Evolutionary conservation across 2,329 filamentous ascomycete species (phyloP).

Genomic region (Scedosporium boydii): DNA sequence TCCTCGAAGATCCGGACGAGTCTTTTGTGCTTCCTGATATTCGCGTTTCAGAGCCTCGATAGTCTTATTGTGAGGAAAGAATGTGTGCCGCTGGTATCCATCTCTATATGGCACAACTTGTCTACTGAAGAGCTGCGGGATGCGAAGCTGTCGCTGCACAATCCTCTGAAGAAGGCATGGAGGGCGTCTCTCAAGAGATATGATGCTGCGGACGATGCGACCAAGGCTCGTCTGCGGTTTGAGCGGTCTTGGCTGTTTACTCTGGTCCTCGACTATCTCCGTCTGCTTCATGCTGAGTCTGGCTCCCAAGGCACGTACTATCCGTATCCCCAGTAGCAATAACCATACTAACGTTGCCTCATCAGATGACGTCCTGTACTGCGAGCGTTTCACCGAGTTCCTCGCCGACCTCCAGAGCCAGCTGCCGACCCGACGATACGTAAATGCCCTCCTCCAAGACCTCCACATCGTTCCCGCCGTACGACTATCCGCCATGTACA

Average conservation of each 20-base stretch:
- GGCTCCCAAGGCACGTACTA: slow-evolving; percentile 32
- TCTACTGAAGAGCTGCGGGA: slow-evolving; percentile 69
- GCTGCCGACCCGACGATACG: slow-evolving; percentile 84
- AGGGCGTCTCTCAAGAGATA: slow-evolving; percentile 77
- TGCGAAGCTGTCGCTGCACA: slow-evolving; percentile 57
- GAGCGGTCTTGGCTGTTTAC: slow-evolving; percentile 92
- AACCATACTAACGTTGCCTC: slow-evolving; percentile 15
- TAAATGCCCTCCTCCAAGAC: slow-evolving; percentile 80
- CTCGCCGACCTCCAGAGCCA: slow-evolving; percentile 87
- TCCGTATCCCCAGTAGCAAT: slow-evolving; percentile 7
- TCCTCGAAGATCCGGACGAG: slow-evolving; percentile 62
- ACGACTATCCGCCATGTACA: slow-evolving; percentile 67
- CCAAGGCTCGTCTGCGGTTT: slow-evolving; percentile 74
- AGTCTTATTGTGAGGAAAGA: slow-evolving; percentile 85
- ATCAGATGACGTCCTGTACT: slow-evolving; percentile 64
- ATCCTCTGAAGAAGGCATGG: slow-evolving; percentile 83
- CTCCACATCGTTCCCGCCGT: slow-evolving; percentile 74
- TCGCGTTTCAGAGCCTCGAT: slow-evolving; percentile 89
- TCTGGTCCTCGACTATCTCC: slow-evolving; percentile 72
- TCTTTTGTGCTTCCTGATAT: slow-evolving; percentile 81
- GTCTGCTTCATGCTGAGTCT: slow-evolving; percentile 54
- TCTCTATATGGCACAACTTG: slow-evolving; percentile 91
- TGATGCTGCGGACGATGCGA: slow-evolving; percentile 71
- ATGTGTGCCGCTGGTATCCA: slow-evolving; percentile 89
- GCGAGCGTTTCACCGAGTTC: slow-evolving; percentile 88